A percentile compares a stretch with the other conserved stretches of the same genome.
Conservation (phyloP, 2,329 filamentous ascomycete species). For the Blastomyces percursus region DNA sequence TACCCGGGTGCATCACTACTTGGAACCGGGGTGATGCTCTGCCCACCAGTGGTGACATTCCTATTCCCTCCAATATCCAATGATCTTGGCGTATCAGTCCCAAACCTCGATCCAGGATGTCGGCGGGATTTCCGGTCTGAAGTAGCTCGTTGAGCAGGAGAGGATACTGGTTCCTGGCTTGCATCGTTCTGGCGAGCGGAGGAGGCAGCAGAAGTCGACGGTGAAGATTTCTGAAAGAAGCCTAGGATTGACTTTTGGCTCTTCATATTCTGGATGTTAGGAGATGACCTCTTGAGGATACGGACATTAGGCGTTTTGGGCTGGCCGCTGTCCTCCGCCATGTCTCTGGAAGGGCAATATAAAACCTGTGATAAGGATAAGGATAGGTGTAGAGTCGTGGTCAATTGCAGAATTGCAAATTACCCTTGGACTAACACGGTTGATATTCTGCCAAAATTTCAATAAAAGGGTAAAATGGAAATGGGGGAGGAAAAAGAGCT, state of each 20-base stretch:
- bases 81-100: constrained; percentile 22
- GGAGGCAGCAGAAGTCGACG: constrained; percentile 31
- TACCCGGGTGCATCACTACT: constrained; percentile 67
- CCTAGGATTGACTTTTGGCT: constrained; percentile 64
- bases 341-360: neutral
- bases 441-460: neutral
- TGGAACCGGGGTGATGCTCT: constrained; percentile 58
- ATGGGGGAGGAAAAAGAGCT: neutral
- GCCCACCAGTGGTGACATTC: constrained; percentile 27
- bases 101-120: constrained; percentile 4
- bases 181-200: constrained; percentile 15
- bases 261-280: constrained; percentile 40
- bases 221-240: constrained; percentile 58
- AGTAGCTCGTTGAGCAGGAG: constrained; percentile 7
- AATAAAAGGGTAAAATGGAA: neutral
- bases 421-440: neutral
- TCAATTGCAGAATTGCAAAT: neutral
- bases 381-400: neutral
- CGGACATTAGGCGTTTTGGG: constrained; percentile 7
- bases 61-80: constrained; percentile 42
- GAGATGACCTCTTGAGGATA: constrained; percentile 21
- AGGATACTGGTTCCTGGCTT: constrained; percentile 8
- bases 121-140: constrained; percentile 2
- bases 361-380: neutral
- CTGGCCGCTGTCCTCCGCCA: constrained; percentile 2